These are phyloP conservation scores for Arachis monticola DNA, from an alignment of 331 rosid genomes.

Conservation along the genomic window DNA sequence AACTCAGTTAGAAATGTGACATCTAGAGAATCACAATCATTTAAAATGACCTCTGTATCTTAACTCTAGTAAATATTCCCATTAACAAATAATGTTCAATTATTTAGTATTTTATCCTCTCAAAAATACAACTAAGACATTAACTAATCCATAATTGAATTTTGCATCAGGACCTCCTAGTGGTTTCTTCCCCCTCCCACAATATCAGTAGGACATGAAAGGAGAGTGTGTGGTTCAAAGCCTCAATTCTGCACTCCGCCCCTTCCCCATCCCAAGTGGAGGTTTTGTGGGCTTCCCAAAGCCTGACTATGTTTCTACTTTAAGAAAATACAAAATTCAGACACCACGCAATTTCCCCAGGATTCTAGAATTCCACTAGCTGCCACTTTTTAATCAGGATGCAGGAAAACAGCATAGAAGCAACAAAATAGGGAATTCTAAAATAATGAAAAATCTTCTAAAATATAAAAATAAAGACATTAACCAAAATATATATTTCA, in stretches of 20 bases:
- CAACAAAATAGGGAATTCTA: background rate
- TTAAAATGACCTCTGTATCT: background rate
- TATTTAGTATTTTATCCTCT: background rate
- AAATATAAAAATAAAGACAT: background rate
- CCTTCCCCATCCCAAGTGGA: background rate
- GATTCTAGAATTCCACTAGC: background rate
- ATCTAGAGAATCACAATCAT: background rate
- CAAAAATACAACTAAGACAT: no score
- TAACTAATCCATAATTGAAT: conserved; percentile 1
- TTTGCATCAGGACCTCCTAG: background rate
- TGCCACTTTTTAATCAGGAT: background rate
- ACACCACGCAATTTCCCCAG: background rate
- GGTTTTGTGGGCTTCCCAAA: no score
- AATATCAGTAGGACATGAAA: background rate
- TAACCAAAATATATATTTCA: background rate
- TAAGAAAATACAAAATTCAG: background rate
- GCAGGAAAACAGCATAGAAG: background rate
- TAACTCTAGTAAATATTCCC: background rate
- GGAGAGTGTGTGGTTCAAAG: background rate
- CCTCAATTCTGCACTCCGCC: background rate
- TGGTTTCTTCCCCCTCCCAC: background rate
- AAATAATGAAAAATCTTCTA: background rate
- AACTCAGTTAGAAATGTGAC: background rate
- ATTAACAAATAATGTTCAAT: background rate
- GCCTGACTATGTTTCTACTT: background rate